Conservation (phyloP, 2,329 filamentous ascomycete genomes). For the Phialocephala sp. region DNA sequence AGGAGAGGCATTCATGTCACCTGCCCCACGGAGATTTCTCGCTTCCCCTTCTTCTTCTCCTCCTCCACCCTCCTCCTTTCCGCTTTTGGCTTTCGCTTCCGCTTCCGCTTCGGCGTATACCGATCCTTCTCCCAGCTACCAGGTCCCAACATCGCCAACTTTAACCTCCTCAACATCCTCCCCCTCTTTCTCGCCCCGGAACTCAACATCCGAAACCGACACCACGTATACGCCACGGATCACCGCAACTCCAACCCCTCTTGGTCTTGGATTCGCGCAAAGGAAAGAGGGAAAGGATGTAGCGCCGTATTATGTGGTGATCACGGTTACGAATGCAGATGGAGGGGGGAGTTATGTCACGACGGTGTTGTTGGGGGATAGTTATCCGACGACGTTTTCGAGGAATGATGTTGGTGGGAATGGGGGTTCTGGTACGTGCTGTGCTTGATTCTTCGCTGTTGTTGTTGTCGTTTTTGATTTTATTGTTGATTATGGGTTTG, state of each 20-base stretch:
- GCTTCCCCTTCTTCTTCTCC: background rate
- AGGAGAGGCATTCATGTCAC: constrained; percentile 8
- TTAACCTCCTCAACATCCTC: background rate
- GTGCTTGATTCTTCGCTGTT: too few relatives aligned
- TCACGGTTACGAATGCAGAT: background rate
- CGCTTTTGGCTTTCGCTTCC: background rate
- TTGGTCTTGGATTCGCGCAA: background rate
- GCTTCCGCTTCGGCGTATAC: background rate
- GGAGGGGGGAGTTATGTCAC: background rate
- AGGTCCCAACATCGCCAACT: background rate
- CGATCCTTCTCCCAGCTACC: too few relatives aligned
- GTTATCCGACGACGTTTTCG: background rate
- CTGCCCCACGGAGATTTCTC: background rate
- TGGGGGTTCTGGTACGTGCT: background rate
- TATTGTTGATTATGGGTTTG: background rate
- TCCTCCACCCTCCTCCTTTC: background rate
- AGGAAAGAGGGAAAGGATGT: background rate
- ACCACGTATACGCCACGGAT: background rate
- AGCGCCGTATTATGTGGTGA: background rate
- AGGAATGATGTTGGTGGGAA: background rate
- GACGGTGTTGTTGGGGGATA: background rate
- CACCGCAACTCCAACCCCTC: background rate
- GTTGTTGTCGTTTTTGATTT: too few relatives aligned
- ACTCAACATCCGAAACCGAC: too few relatives aligned
- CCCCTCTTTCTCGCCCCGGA: too few relatives aligned